phyloP scores from a whole-genome alignment of 2,329 filamentous ascomycete genomes.

The Ambrosiella beaveri region DNA sequence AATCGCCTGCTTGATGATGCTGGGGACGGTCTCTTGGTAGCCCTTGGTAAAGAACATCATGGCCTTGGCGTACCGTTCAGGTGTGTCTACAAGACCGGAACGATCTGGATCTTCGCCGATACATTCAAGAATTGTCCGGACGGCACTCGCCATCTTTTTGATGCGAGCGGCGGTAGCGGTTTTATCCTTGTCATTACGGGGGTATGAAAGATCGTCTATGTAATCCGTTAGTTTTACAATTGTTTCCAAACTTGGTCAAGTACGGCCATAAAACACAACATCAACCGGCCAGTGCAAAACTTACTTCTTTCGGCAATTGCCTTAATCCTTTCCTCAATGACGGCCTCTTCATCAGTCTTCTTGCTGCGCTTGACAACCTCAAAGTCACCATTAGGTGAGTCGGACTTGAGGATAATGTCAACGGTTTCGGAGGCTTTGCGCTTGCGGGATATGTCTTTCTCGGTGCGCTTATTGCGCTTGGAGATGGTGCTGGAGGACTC shows the following conservation, averaged over 20 bases:
- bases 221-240: neutral
- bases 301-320: neutral
- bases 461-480: slow-evolving; percentile 8
- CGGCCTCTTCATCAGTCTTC: neutral
- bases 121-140: slow-evolving; percentile 50
- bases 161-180: slow-evolving; percentile 25
- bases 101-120: slow-evolving; percentile 51
- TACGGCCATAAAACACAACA: too few species aligned
- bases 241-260: neutral
- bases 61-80: slow-evolving; percentile 82
- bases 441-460: slow-evolving; percentile 13
- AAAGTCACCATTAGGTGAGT: slow-evolving; percentile 20
- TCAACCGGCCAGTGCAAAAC: neutral
- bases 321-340: neutral
- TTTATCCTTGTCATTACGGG: slow-evolving; percentile 11
- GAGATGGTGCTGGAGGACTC: slow-evolving; percentile 8
- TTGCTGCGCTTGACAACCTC: slow-evolving; percentile 9
- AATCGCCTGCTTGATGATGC: slow-evolving; percentile 83
- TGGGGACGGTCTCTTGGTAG: slow-evolving; percentile 83
- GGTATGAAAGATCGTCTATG: slow-evolving; percentile 1
- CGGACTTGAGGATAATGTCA: slow-evolving; percentile 19
- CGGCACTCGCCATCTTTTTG: slow-evolving; percentile 41
- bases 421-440: slow-evolving; percentile 21
- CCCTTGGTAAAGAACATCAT: slow-evolving; percentile 93
- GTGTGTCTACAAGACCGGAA: slow-evolving; percentile 48